A percentile compares a stretch with the other conserved stretches of the same genome.
Evolutionary conservation across 352 stramenopile genomes (phyloP).

Genomic region (Phytopythium cucurbitacearum): DNA sequence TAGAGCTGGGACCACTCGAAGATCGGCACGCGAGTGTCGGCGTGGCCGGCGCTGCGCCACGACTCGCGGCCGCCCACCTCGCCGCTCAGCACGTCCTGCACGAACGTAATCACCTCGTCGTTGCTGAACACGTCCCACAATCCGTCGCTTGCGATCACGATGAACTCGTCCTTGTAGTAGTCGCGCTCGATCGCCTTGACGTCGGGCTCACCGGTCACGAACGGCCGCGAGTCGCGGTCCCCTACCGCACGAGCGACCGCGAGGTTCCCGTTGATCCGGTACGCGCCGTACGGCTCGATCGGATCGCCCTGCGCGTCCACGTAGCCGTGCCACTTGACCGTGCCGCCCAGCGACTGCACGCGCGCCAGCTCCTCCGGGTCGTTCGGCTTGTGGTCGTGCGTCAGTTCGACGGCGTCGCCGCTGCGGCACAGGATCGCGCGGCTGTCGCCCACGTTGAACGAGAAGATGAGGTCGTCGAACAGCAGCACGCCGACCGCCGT

Average conservation of each 20-base stretch:
- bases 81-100: slow-evolving; percentile 85
- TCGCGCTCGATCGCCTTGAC: slow-evolving; percentile 75
- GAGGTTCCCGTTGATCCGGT: slow-evolving; percentile 91
- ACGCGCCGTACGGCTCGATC: slow-evolving; percentile 88
- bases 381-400: slow-evolving; percentile 90
- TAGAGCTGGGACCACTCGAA: slow-evolving; percentile 91
- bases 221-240: slow-evolving; percentile 85
- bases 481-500: slow-evolving; percentile 71
- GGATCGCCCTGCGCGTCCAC: slow-evolving; percentile 77
- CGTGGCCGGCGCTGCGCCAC: slow-evolving; percentile 75
- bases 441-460: slow-evolving; percentile 94
- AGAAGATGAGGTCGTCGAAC: slow-evolving; percentile 74
- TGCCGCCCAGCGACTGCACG: slow-evolving; percentile 77
- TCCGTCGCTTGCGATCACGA: slow-evolving; percentile 91
- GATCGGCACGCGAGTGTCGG: slow-evolving; percentile 80
- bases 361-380: slow-evolving; percentile 65
- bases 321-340: slow-evolving; percentile 89
- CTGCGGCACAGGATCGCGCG: slow-evolving; percentile 90
- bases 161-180: slow-evolving; percentile 86
- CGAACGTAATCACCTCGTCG: slow-evolving; percentile 89
- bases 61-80: slow-evolving; percentile 76
- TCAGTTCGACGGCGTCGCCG: slow-evolving; percentile 67
- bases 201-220: slow-evolving; percentile 78
- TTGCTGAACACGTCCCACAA: slow-evolving; percentile 94
- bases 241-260: slow-evolving; percentile 89